Evolutionary conservation across 768 basidiomycete genomes (phyloP).

Genomic region (Lactarius psammicola): DNA sequence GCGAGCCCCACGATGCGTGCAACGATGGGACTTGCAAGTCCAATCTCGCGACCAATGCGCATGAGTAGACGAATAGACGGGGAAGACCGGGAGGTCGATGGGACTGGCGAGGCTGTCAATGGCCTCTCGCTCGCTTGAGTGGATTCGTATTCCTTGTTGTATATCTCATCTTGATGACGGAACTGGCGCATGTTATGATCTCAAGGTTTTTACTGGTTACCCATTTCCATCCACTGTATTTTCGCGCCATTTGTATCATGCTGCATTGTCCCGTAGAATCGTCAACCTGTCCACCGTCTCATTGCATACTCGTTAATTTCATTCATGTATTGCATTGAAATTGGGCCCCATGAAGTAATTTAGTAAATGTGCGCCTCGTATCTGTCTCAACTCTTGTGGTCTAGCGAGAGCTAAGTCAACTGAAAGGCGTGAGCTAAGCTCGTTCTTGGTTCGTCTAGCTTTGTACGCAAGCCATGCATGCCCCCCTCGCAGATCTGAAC

Average conservation of each 20-base stretch:
- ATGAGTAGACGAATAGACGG: slow-evolving; percentile 49
- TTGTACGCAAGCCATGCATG: slow-evolving; percentile 15
- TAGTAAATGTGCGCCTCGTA: slow-evolving; percentile 65
- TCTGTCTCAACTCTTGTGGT: slow-evolving; percentile 81
- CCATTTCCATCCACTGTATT: slow-evolving; percentile 10
- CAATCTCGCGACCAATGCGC: slow-evolving; percentile 67
- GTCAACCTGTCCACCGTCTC: background rate
- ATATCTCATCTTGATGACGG: background rate
- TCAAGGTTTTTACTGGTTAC: slow-evolving; percentile 2
- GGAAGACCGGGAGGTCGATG: slow-evolving; percentile 72
- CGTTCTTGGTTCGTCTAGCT: slow-evolving; percentile 50
- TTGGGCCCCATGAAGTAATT: background rate
- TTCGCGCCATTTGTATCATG: slow-evolving; percentile 18
- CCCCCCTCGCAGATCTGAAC: slow-evolving; percentile 17
- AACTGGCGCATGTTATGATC: background rate
- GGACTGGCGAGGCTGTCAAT: slow-evolving; percentile 75
- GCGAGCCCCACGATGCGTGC: slow-evolving; percentile 70
- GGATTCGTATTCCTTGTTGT: background rate
- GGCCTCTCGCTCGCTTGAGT: slow-evolving; percentile 48
- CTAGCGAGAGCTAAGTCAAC: slow-evolving; percentile 81
- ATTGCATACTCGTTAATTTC: background rate
- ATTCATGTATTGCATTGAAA: background rate
- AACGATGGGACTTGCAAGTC: slow-evolving; percentile 70
- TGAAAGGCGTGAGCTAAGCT: slow-evolving; percentile 50
- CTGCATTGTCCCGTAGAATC: slow-evolving; percentile 6